phyloP scores from a whole-genome alignment of 768 basidiomycete species.

The Boletus vinaceobasis region DNA sequence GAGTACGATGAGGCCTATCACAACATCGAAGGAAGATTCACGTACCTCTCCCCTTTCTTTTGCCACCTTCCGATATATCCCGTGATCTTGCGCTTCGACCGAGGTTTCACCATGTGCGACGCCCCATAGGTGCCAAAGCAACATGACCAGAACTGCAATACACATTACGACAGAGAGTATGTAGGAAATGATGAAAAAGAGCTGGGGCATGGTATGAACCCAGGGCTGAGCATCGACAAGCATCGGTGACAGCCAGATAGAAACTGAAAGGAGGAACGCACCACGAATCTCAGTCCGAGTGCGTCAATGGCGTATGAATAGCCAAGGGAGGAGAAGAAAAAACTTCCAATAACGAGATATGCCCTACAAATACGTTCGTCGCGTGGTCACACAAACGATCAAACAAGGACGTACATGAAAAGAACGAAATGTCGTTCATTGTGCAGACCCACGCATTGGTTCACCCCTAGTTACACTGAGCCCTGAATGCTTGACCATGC shows the following conservation, averaged over 20 bases:
- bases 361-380: slow-evolving; percentile 43
- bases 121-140: slow-evolving; percentile 68
- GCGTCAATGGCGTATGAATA: slow-evolving; percentile 57
- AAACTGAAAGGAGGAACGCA: slow-evolving; percentile 23
- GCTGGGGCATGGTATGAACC: slow-evolving; percentile 61
- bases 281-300: slow-evolving; percentile 50
- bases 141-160: slow-evolving; percentile 71
- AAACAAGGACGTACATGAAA: slow-evolving; percentile 66
- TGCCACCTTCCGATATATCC: slow-evolving; percentile 69
- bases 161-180: slow-evolving; percentile 74
- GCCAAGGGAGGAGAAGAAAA: slow-evolving; percentile 60
- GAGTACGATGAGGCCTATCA: background rate
- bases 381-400: background rate
- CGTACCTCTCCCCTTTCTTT: slow-evolving; percentile 65
- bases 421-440: slow-evolving; percentile 96
- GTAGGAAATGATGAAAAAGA: slow-evolving; percentile 71
- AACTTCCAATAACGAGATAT: slow-evolving; percentile 74
- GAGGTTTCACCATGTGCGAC: slow-evolving; percentile 76
- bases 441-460: slow-evolving; percentile 93
- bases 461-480: slow-evolving; percentile 64
- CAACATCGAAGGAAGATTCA: slow-evolving; percentile 1
- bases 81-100: slow-evolving; percentile 88
- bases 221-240: slow-evolving; percentile 38
- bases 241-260: background rate
- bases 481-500: background rate